Evolutionary conservation across 2,329 filamentous ascomycete genomes (phyloP).

Genomic region (Triangularia setosa): DNA sequence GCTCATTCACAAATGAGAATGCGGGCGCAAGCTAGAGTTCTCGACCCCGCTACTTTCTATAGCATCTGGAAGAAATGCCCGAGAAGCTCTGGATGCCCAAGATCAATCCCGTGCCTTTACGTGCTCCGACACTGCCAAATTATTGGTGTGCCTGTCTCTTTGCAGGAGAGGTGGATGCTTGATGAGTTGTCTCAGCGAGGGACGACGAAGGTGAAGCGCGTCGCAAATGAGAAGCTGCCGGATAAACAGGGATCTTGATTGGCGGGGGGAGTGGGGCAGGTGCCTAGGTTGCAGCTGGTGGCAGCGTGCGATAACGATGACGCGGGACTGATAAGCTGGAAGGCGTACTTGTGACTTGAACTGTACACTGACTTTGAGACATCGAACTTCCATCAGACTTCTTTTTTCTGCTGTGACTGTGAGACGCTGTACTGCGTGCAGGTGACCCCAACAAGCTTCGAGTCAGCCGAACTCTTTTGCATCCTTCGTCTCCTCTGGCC

Average conservation of each 20-base stretch:
- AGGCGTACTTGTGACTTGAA: not conserved
- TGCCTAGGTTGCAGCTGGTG: not conserved
- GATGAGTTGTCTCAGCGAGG: conserved; percentile 17
- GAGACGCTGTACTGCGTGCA: not conserved
- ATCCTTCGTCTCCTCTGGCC: not conserved
- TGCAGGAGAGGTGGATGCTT: conserved; percentile 9
- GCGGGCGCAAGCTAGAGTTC: not conserved
- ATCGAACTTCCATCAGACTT: conserved; percentile 1
- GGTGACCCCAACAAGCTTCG: not conserved
- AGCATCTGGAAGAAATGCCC: conserved; percentile 11
- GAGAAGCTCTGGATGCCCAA: not conserved
- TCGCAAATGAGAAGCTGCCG: conserved; percentile 17
- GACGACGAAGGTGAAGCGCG: conserved; percentile 1
- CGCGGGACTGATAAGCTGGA: conserved; percentile 7
- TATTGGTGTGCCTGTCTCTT: conserved; percentile 19
- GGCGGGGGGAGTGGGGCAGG: conserved; percentile 6
- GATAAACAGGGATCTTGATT: not conserved
- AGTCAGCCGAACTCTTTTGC: not conserved
- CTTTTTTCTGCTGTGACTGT: not conserved
- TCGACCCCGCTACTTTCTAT: conserved; percentile 15
- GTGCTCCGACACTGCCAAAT: conserved; percentile 3
- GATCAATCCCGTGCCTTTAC: conserved; percentile 2
- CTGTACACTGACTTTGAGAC: not conserved
- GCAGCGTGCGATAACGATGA: conserved; percentile 9
- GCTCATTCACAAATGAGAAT: not conserved